A percentile compares a stretch with the other conserved stretches of the same genome.
Conservation (phyloP, 2,329 filamentous ascomycete genomes). For the Bretziella fagacearum region DNA sequence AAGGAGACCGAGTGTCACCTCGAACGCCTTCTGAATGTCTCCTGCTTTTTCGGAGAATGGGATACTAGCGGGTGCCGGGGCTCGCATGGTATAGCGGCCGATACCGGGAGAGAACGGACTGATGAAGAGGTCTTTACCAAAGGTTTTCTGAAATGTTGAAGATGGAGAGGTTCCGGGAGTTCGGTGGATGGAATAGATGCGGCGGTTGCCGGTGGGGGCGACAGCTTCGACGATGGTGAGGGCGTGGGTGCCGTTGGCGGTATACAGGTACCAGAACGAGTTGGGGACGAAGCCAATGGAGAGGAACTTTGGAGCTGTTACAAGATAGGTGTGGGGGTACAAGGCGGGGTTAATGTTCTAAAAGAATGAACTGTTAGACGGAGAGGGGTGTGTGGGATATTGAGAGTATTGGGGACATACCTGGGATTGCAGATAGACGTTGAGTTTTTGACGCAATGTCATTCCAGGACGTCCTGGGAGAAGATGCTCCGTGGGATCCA, state of each 20-base stretch:
- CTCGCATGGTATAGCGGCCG: conserved; percentile 34
- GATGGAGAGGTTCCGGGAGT: neutral
- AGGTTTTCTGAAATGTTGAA: conserved; percentile 20
- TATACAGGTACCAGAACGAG: conserved; percentile 67
- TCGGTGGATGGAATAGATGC: conserved; percentile 36
- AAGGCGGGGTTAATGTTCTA: conserved; percentile 40
- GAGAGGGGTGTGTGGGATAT: neutral
- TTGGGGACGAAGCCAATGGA: conserved; percentile 60
- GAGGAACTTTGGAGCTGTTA: conserved; percentile 52
- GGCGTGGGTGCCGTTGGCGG: conserved; percentile 35
- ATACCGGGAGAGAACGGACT: conserved; percentile 55
- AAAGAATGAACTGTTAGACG: conserved; percentile 9
- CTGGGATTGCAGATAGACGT: conserved; percentile 39
- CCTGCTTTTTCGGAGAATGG: neutral
- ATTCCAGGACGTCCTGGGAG: conserved; percentile 32
- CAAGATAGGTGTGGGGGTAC: conserved; percentile 52
- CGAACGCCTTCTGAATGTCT: neutral
- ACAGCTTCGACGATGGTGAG: conserved; percentile 59
- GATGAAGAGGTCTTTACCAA: conserved; percentile 59
- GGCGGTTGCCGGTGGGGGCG: conserved; percentile 58
- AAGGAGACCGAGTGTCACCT: conserved; percentile 4
- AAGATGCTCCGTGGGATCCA: conserved; percentile 45
- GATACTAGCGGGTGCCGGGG: conserved; percentile 24
- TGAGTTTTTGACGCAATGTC: conserved; percentile 47
- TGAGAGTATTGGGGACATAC: conserved; percentile 23